Base-by-base conservation (phyloP, 2,329 filamentous ascomycete species). In the Alternaria gansuensis region DNA sequence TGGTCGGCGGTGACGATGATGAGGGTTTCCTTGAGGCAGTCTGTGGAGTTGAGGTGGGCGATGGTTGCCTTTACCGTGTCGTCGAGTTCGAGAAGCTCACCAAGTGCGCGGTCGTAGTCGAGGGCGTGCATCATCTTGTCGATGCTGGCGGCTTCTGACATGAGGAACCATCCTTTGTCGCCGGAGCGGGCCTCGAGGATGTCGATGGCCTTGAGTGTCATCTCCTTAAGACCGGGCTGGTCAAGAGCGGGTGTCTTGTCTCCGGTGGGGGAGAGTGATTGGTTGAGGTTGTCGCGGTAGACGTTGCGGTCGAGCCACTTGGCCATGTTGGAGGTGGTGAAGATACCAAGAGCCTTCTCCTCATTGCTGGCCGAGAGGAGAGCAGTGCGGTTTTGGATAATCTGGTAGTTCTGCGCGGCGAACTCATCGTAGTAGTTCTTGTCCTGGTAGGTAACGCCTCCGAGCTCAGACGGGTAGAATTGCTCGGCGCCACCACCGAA, bases 51-150 rank as follows among this genome's bases (percentile, higher is more conserved):
- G 41, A 96, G 87, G 73, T 91, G 88, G 45, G 83, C 83, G 53
- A 94, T 83, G 3, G 91, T 92, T 17, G 90, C 90, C 51, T 87
- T 87, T 67, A 96, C 81, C 4, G 92, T 93, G 78, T 96, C 91
- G 72, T 96, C 91, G 33, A 96, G 85, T 80, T 96, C 92, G 39
- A 96, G 86, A 1, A 96, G 86, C 69, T 96, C 92, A 54, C 90
- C 92, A 0, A 96, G 87, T 0, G 92, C 90, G 53, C 92, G 90
- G 79, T 95, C 90, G 75, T 95, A 95, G 80, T 95, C 92, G 21
- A 95, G 85, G 1, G 66, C 77, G 80, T 96, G 92, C 91, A 96
- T 95, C 83, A 92, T 89, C 83, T 96, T 96, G 80, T 95, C 92
- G 67, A 96, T 90, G 2, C 88, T 91, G 14, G 92, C 92, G 26